Base-by-base conservation (phyloP, 108 stramenopile species). In the Cyclotella kingstonii region DNA sequence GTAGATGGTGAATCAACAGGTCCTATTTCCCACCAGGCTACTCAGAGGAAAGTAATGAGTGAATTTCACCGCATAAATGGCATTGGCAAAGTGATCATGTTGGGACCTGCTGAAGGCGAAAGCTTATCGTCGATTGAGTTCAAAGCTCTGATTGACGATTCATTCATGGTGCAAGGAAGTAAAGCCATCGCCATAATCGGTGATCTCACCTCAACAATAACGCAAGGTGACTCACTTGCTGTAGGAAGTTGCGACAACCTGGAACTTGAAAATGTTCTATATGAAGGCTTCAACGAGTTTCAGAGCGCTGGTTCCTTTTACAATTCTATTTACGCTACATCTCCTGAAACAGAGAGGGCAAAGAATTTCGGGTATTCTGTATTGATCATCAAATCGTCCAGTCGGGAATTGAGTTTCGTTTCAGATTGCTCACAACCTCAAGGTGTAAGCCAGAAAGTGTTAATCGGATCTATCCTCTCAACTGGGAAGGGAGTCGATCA, bases 51-150 rank as follows among this genome's bases (percentile, higher is more conserved):
- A 48, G 26, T 76, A 18, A 28, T 76, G 33, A 33, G 47, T 3
- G 75, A 76, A 53, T 48, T 76, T 29, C 75, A 76, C 22, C 45
- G 29, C 12, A 63, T 70, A 4, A 51, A 49, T 43, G 69, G 75
- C 48, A 65, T 76, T 31, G 75, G 69, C 1, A 64, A 70, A 35
- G 68, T 59, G 48, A 70, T 52, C 31, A 70, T 70, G 69, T 33
- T 76, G 21, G 73, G 65, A 6, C 59, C 73, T 34, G 33, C 5
- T 22, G 43, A 52, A 9, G 41, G 40, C 15, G 53, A 52, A 11
- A 56, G 11, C 5, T 46, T 68, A 29, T 51, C 67, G 21, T 47
- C 67, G 1, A 18, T 68, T 18, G 15, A 58, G 6, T 27, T 68
- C 15, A 44, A 40, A 15, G 67, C 61, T 19, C 27, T 70, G 33